Evolutionary conservation across 345 rosid species (phyloP).

Genomic region (Bretschneidera sinensis): DNA sequence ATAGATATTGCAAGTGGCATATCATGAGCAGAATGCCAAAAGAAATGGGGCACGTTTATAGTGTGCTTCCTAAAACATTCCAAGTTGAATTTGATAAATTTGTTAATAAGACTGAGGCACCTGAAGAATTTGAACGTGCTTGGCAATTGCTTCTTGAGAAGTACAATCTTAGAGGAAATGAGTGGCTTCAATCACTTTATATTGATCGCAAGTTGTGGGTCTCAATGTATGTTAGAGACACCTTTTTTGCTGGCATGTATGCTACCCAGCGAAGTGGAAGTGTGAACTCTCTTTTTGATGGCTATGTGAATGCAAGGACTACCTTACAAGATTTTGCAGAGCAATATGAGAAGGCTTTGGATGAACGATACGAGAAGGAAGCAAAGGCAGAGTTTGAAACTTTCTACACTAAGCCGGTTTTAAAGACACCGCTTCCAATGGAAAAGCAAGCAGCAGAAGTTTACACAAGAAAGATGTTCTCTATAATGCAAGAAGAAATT

Average conservation of each 20-base stretch:
- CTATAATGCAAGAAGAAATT: conserved; percentile 27
- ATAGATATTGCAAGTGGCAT: conserved; percentile 30
- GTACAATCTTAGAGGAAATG: conserved; percentile 27
- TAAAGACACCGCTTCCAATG: conserved; percentile 32
- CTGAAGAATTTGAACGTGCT: conserved; percentile 30
- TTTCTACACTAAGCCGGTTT: conserved; percentile 21
- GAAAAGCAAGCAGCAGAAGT: conserved; percentile 34
- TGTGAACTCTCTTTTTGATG: conserved; percentile 38
- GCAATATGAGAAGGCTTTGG: conserved; percentile 31
- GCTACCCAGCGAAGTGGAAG: conserved; percentile 14
- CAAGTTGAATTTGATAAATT: conserved; percentile 25
- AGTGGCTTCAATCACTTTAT: conserved; percentile 33
- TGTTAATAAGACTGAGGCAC: conserved; percentile 23
- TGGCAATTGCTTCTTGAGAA: conserved; percentile 32
- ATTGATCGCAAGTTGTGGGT: conserved; percentile 25
- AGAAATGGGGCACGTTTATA: conserved; percentile 21
- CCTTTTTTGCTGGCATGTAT: conserved; percentile 31
- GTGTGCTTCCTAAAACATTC: conserved; percentile 25
- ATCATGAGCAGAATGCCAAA: conserved; percentile 28
- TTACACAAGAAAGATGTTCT: conserved; percentile 24
- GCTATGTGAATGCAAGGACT: conserved; percentile 27
- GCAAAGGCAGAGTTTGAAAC: conserved; percentile 24
- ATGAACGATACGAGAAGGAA: conserved; percentile 21
- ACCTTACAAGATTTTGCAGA: conserved; percentile 23
- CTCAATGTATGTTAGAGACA: conserved; percentile 21